phyloP scores from a whole-genome alignment of 345 rosid genomes.

The Populus alba region DNA sequence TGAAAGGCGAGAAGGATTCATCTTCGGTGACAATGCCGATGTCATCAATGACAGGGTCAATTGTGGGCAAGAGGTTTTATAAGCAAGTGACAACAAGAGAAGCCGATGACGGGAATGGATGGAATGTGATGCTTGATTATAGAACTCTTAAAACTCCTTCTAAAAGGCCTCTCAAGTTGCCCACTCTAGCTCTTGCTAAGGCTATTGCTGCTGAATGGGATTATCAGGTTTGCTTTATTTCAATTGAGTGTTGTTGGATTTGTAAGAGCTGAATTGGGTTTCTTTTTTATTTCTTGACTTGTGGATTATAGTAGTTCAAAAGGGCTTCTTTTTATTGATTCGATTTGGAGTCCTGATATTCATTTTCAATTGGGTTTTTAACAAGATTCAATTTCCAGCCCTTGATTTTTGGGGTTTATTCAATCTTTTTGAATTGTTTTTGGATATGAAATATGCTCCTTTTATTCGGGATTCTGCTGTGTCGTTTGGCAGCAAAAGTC shows the following conservation, averaged over 20 bases:
- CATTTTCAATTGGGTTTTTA: neutral
- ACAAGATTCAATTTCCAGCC: neutral
- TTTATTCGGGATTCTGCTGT: too few species aligned
- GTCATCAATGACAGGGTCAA: conserved; percentile 92
- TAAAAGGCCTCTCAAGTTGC: conserved; percentile 76
- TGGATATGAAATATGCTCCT: too few species aligned
- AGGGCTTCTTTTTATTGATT: neutral
- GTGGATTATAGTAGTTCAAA: neutral
- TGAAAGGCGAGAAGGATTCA: conserved; percentile 23
- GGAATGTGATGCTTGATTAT: conserved; percentile 96
- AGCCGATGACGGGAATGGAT: conserved; percentile 88
- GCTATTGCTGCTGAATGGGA: conserved; percentile 97
- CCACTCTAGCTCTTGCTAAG: conserved; percentile 70
- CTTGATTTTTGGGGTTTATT: neutral
- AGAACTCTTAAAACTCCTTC: conserved; percentile 87
- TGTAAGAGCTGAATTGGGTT: neutral
- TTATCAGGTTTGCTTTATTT: conserved; percentile 57
- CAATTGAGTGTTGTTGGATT: neutral
- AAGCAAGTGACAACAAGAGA: conserved; percentile 72
- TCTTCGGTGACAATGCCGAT: conserved; percentile 82
- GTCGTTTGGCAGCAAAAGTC: too few species aligned
- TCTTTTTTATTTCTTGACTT: neutral
- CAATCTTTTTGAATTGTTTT: neutral
- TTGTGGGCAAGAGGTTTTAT: conserved; percentile 83
- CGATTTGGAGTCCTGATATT: neutral